phyloP scores from a whole-genome alignment of 2,329 filamentous ascomycete species.

The Cladosporium austrohemisphaericum region DNA sequence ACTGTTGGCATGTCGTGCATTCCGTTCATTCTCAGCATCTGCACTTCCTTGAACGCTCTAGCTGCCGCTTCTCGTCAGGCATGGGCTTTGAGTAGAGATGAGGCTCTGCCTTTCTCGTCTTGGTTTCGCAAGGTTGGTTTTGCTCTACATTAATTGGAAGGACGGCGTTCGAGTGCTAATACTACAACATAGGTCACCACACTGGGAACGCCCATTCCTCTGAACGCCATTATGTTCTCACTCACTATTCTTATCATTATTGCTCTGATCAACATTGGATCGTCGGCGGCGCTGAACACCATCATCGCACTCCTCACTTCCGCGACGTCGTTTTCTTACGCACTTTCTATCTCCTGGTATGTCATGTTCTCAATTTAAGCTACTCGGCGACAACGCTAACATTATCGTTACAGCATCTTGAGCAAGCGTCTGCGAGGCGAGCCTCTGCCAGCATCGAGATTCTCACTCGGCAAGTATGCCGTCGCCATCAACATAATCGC shows the following conservation, averaged over 20 bases:
- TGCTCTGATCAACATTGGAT: slow-evolving; percentile 27
- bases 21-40: slow-evolving; percentile 11
- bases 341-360: slow-evolving; percentile 36
- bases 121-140: slow-evolving; percentile 16
- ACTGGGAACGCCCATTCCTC: slow-evolving; percentile 17
- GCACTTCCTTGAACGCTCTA: slow-evolving; percentile 13
- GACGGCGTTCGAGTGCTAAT: neutral
- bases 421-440: slow-evolving; percentile 21
- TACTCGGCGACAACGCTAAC: neutral
- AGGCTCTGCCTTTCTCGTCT: slow-evolving; percentile 10
- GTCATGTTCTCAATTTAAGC: neutral
- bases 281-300: slow-evolving; percentile 34
- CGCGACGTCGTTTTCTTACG: slow-evolving; percentile 39
- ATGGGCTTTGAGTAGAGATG: slow-evolving; percentile 10
- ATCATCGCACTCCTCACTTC: slow-evolving; percentile 38
- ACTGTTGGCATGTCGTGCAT: slow-evolving; percentile 9
- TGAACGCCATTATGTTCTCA: slow-evolving; percentile 26
- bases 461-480: slow-evolving; percentile 22
- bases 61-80: slow-evolving; percentile 13
- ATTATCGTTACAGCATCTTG: slow-evolving; percentile 8
- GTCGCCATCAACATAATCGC: slow-evolving; percentile 26
- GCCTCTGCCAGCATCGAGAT: slow-evolving; percentile 21
- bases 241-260: slow-evolving; percentile 24
- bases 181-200: neutral
- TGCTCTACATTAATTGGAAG: neutral